Evolutionary conservation across 2,329 filamentous ascomycete genomes (phyloP).

Genomic region (Knufia fluminis): DNA sequence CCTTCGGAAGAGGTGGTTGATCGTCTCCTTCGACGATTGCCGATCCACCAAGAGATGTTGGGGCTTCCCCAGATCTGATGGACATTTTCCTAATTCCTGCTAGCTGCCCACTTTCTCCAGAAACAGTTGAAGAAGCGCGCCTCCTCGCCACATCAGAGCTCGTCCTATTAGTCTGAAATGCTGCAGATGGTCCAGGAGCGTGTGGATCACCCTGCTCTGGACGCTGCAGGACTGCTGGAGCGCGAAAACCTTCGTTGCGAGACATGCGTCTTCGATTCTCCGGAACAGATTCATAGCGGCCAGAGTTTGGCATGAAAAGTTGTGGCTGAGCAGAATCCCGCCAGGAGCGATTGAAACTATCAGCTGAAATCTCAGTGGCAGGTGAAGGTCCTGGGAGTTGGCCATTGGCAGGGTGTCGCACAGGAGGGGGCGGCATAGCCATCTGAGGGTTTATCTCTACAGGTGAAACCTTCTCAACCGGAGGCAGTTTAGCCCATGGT

Average conservation of each 20-base stretch:
- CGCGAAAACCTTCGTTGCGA: conserved; percentile 60
- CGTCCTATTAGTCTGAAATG: conserved; percentile 71
- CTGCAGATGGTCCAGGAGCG: conserved; percentile 70
- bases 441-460: conserved; percentile 49
- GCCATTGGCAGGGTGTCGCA: conserved; percentile 44
- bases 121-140: conserved; percentile 83
- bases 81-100: conserved; percentile 58
- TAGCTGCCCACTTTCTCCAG: conserved; percentile 68
- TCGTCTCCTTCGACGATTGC: conserved; percentile 23
- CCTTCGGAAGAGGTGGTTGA: conserved; percentile 8
- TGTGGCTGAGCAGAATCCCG: conserved; percentile 67
- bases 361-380: conserved; percentile 79
- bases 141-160: conserved; percentile 61
- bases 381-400: conserved; percentile 41
- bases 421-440: conserved; percentile 32
- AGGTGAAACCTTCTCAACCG: conserved; percentile 71
- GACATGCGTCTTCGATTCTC: conserved; percentile 62
- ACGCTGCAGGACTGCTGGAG: conserved; percentile 72
- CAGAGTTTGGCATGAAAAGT: conserved; percentile 89
- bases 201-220: conserved; percentile 52
- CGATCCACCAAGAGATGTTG: conserved; percentile 26
- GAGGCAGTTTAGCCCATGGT: conserved; percentile 81
- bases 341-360: conserved; percentile 86
- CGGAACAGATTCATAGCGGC: conserved; percentile 78
- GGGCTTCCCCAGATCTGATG: conserved; percentile 39